Evolutionary conservation across 176 grass and related monocot genomes (phyloP), one percentile per base, ranked within the genome.

Genomic region (Canna indica): DNA sequence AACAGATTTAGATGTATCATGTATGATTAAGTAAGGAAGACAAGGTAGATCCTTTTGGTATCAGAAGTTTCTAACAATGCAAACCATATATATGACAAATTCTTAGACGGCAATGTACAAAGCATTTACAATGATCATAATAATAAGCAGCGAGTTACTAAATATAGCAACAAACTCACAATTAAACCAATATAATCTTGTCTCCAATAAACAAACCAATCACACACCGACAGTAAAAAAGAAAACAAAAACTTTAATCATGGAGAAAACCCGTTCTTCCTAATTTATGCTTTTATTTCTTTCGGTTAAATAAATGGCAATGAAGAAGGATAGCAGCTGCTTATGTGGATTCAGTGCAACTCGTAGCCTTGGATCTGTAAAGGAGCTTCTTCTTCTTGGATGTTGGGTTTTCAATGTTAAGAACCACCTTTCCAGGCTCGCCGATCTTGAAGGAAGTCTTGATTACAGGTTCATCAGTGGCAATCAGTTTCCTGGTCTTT

Each of bases 331-430:
- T 31, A 36, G 63, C 2, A 31, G 59, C 33, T 8, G 33, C 35
- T 34, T 66, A 72, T 73, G 34, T 59, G 14, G 71, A 60, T 73
- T 73, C 71, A 59, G 12, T n/a, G 36, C 33, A 60, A 32, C 34
- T 59, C 20, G 53, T 69, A 0, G 36, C 34, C 75, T 77, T 77
- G 47, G 16, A 69, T 69, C 75, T 39, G 65, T 68, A 77, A 4
- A 77, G 64, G 47, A 77, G 45, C 48, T 69, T 77, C 75, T 77
- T 77, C 65, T 77, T 77, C 65, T 77, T 77, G 64, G 64, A 58
- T 29, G 75, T 68, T 13, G n/a, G 25, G 36, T 77, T 77, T 22
- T 77, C 64, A 2, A 77, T 24, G 22, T 66, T 59, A 13, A 77
- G 75, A 69, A 77, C 20, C 25, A 77, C 17, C 26, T 69, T 77